Conservation (phyloP, 2,329 filamentous ascomycete genomes). For the Davidsoniella virescens region DNA sequence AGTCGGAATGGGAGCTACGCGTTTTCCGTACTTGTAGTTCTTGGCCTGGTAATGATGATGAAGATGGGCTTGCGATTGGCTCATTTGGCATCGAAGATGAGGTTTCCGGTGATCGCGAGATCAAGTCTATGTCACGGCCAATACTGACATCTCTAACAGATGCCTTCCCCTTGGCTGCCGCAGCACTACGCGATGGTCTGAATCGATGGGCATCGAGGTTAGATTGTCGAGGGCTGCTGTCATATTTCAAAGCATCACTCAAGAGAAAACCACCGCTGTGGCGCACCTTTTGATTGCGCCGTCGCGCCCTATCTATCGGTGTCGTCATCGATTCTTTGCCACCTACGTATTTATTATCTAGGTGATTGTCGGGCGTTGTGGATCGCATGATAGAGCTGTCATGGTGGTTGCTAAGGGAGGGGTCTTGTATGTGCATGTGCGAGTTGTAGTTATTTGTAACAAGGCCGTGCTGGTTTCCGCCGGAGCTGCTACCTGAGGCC, state of each 20-base stretch:
- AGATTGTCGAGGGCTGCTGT: constrained; percentile 16
- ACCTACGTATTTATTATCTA: neutral
- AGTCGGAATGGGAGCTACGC: constrained; percentile 1
- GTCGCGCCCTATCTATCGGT: constrained; percentile 1
- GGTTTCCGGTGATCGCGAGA: neutral
- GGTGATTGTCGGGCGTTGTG: neutral
- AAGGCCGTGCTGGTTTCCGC: neutral
- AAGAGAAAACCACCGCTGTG: constrained; percentile 36
- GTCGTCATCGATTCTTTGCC: neutral
- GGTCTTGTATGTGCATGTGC: constrained; percentile 4
- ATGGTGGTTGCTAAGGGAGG: neutral
- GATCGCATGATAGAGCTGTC: neutral
- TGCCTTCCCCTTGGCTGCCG: constrained; percentile 8
- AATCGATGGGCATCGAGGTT: constrained; percentile 12
- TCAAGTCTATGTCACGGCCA: neutral
- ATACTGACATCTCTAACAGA: neutral
- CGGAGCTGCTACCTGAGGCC: neutral
- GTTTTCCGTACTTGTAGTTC: constrained; percentile 1
- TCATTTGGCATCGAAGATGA: too few species aligned
- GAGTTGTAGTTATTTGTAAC: neutral
- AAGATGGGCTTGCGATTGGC: too few species aligned
- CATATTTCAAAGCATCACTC: constrained; percentile 24
- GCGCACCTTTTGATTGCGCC: constrained; percentile 26
- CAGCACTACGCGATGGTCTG: neutral
- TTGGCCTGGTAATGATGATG: neutral